phyloP scores from a whole-genome alignment of 2,329 filamentous ascomycete genomes.

The Fusarium phyllophilum region DNA sequence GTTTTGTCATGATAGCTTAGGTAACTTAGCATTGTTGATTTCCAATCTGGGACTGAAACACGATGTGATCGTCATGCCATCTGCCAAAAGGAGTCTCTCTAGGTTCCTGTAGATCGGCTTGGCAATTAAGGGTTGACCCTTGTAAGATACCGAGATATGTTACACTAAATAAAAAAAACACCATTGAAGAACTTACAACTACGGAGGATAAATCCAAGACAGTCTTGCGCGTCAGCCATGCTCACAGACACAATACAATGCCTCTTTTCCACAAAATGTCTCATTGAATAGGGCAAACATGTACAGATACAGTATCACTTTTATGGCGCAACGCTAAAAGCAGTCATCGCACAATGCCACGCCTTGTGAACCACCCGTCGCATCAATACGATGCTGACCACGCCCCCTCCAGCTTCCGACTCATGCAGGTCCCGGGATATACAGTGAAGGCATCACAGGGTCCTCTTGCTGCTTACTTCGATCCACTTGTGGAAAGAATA shows the following conservation, averaged over 20 bases:
- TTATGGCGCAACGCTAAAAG: constrained; percentile 14
- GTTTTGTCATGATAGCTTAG: background rate
- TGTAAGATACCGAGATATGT: background rate
- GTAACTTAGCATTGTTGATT: background rate
- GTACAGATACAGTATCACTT: background rate
- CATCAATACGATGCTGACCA: constrained; percentile 18
- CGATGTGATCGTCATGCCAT: constrained; percentile 2
- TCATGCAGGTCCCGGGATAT: constrained; percentile 32
- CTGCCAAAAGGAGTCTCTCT: constrained; percentile 5
- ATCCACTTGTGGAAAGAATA: background rate
- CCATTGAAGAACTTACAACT: background rate
- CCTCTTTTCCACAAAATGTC: constrained; percentile 9
- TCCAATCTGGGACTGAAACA: constrained; percentile 1
- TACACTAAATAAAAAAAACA: constrained; percentile 5
- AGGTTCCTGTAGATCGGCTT: constrained; percentile 37
- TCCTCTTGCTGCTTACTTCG: background rate
- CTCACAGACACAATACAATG: background rate
- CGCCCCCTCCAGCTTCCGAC: constrained; percentile 1
- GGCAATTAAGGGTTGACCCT: constrained; percentile 20
- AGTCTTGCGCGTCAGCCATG: constrained; percentile 10
- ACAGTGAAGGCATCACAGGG: constrained; percentile 2
- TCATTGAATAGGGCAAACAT: background rate
- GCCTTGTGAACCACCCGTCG: constrained; percentile 2
- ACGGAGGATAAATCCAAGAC: constrained; percentile 26
- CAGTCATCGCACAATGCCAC: constrained; percentile 6